Percentiles rank a stretch among this genome's conserved stretches.
Conservation (phyloP, 106 monocot genomes). For the Apostasia ramifera region DNA sequence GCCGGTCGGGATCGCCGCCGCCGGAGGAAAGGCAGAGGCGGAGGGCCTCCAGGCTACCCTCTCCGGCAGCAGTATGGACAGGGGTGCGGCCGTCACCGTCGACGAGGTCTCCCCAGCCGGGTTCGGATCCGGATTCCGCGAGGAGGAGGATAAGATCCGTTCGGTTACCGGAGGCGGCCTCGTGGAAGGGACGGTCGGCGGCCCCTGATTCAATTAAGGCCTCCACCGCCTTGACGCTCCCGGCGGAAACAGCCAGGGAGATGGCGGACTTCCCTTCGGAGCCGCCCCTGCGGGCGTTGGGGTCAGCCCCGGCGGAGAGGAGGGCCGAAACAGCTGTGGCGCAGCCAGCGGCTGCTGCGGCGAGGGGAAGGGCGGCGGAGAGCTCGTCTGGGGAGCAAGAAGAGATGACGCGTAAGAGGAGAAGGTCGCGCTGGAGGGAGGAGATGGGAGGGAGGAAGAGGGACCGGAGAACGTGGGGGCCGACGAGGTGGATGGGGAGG, state of each 20-base stretch:
- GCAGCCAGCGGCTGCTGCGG: slow-evolving; percentile 9
- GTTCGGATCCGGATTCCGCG: not conserved
- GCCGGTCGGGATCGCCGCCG: slow-evolving; percentile 18
- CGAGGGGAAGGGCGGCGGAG: slow-evolving; percentile 11
- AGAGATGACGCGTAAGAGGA: not conserved
- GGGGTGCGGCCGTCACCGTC: slow-evolving; percentile 20
- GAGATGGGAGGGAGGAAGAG: not conserved
- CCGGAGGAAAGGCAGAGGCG: slow-evolving; percentile 15
- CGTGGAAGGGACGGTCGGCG: slow-evolving; percentile 17
- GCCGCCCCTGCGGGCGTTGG: not conserved
- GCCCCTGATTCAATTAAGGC: slow-evolving; percentile 15
- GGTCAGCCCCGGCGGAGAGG: slow-evolving; percentile 25
- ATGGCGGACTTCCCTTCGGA: slow-evolving; percentile 14
- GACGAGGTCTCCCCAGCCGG: slow-evolving; percentile 7
- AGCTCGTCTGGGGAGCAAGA: slow-evolving; percentile 14
- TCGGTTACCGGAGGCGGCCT: slow-evolving; percentile 14
- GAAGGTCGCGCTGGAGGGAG: not conserved
- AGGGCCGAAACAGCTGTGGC: slow-evolving; percentile 11
- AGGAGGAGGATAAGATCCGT: slow-evolving; percentile 17
- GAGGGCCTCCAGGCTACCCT: slow-evolving; percentile 16
- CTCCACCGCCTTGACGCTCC: slow-evolving; percentile 10
- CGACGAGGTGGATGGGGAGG: slow-evolving; percentile 12
- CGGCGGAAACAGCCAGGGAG: slow-evolving; percentile 22
- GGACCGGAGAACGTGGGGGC: slow-evolving; percentile 11
- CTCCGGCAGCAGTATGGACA: slow-evolving; percentile 23